Percentiles rank a stretch among this genome's conserved stretches.
Conservation (phyloP, 1,139 yeast genomes). For the Lodderomyces pseudojiufengensis region DNA sequence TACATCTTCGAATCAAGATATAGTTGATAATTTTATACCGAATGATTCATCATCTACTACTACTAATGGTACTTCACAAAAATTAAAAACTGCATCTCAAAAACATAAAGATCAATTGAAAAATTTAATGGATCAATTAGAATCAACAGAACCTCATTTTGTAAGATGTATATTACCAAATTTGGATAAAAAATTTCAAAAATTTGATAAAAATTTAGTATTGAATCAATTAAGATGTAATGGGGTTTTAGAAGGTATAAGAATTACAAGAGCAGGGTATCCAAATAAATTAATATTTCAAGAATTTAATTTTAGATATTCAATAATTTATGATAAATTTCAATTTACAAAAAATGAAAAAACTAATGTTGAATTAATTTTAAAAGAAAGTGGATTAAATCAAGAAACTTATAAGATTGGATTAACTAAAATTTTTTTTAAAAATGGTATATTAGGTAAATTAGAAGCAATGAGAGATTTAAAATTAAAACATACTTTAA, state of each 20-base stretch:
- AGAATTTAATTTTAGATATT: slow-evolving; percentile 74
- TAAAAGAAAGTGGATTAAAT: slow-evolving; percentile 60
- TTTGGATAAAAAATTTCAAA: slow-evolving; percentile 63
- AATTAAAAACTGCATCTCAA: slow-evolving; percentile 78
- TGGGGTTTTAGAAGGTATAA: slow-evolving; percentile 96
- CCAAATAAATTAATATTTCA: slow-evolving; percentile 87
- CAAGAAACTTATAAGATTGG: slow-evolving; percentile 71
- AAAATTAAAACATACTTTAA: slow-evolving; percentile 53
- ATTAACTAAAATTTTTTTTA: slow-evolving; percentile 82
- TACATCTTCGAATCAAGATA: slow-evolving; percentile 52
- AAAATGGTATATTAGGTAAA: slow-evolving; percentile 89
- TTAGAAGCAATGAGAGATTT: slow-evolving; percentile 77
- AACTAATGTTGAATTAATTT: slow-evolving; percentile 65
- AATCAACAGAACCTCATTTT: slow-evolving; percentile 89
- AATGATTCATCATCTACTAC: slow-evolving; percentile 1
- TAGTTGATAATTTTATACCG: slow-evolving; percentile 23
- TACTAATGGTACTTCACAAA: slow-evolving; percentile 17
- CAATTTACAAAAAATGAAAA: slow-evolving; percentile 49
- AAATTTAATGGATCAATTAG: slow-evolving; percentile 68
- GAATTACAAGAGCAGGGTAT: slow-evolving; percentile 95
- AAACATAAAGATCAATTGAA: slow-evolving; percentile 80
- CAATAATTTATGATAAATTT: slow-evolving; percentile 51
- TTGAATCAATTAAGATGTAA: slow-evolving; percentile 90
- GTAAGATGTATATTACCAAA: slow-evolving; percentile 96
- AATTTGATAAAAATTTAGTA: slow-evolving; percentile 73